These are phyloP conservation scores for Artemisia argyi DNA, from an alignment of 129 eudicot species.

Conservation along the genomic window DNA sequence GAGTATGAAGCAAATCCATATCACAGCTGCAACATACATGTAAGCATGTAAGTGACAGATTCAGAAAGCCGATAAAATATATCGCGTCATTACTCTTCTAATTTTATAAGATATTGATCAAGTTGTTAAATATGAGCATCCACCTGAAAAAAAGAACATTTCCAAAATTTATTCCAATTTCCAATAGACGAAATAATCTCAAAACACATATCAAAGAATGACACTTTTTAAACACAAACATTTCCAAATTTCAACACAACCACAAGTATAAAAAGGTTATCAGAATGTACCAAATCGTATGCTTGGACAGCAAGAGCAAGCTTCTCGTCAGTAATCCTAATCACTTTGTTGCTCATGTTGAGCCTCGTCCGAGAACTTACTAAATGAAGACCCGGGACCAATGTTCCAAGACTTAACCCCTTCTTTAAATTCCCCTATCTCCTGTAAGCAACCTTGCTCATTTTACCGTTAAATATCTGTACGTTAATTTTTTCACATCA, in stretches of 20 bases:
- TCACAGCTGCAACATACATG: neutral
- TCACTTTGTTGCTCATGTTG: slow-evolving; percentile 74
- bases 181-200: slow-evolving; percentile 6
- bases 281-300: slow-evolving; percentile 62
- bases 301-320: slow-evolving; percentile 79
- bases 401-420: slow-evolving; percentile 54
- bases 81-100: slow-evolving; percentile 80
- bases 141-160: slow-evolving; percentile 42
- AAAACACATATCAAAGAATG: neutral
- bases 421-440: slow-evolving; percentile 58
- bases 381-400: slow-evolving; percentile 53
- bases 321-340: slow-evolving; percentile 82
- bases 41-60: neutral
- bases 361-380: slow-evolving; percentile 70
- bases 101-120: slow-evolving; percentile 75
- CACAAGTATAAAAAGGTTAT: neutral
- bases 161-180: neutral
- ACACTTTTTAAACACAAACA: neutral
- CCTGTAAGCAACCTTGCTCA: slow-evolving; percentile 58
- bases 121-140: slow-evolving; percentile 88
- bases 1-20: neutral
- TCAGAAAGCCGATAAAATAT: slow-evolving; percentile 19
- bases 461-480: slow-evolving; percentile 61
- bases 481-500: neutral
- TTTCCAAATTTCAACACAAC: neutral